Evolutionary conservation across 2,329 filamentous ascomycete species (phyloP), one percentile per base, ranked within the genome.

Genomic region (Cladophialophora immunda): DNA sequence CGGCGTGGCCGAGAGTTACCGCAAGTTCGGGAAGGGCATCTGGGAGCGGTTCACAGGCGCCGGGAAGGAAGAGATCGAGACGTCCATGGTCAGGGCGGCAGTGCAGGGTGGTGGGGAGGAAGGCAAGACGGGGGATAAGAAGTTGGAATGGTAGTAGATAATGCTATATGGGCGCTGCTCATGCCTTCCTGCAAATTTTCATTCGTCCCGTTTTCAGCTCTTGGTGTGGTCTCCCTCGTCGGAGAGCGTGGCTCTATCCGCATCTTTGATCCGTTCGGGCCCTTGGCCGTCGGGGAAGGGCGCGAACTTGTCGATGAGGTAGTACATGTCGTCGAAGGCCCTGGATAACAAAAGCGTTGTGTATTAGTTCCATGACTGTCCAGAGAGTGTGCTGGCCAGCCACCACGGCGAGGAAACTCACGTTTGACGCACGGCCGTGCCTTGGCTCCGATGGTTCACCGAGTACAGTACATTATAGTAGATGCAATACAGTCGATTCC

Each of bases 1-100:
- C 41, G 78, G 79, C 9, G 78, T 81, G 66, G 62, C 61, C 4
- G 61, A 64, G n/a, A 61, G 58, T 22, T 69, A 57, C 47, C 62
- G 55, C 11, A 59, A 38, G 56, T 69, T 67, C 47, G 67, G 67
- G 1, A 65, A 67, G 62, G 67, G 36, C 4, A 66, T 69, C 19
- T 69, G 67, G 67, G 61, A 69, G 53, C 58, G 22, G 8, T 62
- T 68, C 22, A 66, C 63, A 9, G 58, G 58, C 17, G 32, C 19
- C 15, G 32, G 56, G 32, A 41, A 57, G 5, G 32, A 34, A n/a
- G 53, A 55, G 25, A 32, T 17, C 19, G 25, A 38, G 25, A 63
- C 17, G 17, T 63, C 59, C 13, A 45, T 63, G 1, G 29, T 47
- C 29, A 36, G 30, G 41, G 64, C 45, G 22, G 54, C 56, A 45